Conservation (phyloP, 2,329 filamentous ascomycete species). For the Colletotrichum viniferum region DNA sequence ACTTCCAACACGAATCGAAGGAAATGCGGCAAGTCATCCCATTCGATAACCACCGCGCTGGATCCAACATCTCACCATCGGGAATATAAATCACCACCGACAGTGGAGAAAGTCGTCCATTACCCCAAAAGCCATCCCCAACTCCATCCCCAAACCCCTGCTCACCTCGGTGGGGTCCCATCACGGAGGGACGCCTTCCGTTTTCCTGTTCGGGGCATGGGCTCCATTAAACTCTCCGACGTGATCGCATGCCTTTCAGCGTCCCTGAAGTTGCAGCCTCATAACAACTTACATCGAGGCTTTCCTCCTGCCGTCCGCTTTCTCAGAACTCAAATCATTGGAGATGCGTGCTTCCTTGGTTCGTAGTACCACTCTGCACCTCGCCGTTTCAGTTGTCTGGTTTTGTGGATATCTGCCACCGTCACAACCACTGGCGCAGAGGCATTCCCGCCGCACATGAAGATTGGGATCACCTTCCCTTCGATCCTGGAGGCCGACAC, state of each 20-base stretch:
- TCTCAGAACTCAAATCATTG: background rate
- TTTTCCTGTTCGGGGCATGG: background rate
- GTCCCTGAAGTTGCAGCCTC: background rate
- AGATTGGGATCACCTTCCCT: background rate
- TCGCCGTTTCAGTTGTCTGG: background rate
- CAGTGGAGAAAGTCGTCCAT: background rate
- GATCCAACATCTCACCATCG: background rate
- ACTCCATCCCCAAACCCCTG: background rate
- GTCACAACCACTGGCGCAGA: background rate
- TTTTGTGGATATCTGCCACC: background rate
- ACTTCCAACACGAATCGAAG: background rate
- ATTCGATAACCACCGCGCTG: background rate
- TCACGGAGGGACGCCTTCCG: slow-evolving; percentile 10
- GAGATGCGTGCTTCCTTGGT: background rate
- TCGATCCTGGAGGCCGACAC: background rate
- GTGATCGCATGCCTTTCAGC: background rate
- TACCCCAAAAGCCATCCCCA: slow-evolving; percentile 3
- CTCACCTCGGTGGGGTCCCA: background rate
- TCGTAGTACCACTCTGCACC: background rate
- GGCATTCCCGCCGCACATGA: background rate
- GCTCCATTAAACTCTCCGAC: background rate
- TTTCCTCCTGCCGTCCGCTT: background rate
- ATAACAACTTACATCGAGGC: background rate
- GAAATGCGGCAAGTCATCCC: background rate
- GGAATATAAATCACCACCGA: slow-evolving; percentile 15